Conservation (phyloP, 345 rosid species). For the Brassica incana region DNA sequence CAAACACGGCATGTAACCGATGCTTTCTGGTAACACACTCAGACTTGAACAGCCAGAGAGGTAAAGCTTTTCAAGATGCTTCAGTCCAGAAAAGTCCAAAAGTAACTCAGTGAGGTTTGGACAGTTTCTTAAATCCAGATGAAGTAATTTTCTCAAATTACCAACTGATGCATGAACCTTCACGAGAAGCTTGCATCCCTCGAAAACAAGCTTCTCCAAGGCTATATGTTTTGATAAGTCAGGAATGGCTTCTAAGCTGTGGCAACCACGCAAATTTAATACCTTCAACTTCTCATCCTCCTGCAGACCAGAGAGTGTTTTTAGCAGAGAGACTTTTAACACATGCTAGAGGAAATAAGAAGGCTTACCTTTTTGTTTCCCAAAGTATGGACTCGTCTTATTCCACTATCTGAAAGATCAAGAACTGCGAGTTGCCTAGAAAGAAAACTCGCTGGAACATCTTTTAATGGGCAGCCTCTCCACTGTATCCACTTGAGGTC, state of each 20-base stretch:
- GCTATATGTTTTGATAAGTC: slow-evolving; percentile 35
- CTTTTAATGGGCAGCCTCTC: slow-evolving; percentile 56
- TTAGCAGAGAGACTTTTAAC: slow-evolving; percentile 1
- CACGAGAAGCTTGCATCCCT: slow-evolving; percentile 29
- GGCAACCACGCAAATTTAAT: slow-evolving; percentile 30
- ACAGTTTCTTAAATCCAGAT: slow-evolving; percentile 30
- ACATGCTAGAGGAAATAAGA: background rate
- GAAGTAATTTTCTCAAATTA: slow-evolving; percentile 14
- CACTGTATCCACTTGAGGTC: slow-evolving; percentile 70
- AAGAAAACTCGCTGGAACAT: slow-evolving; percentile 47
- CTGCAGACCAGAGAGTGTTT: slow-evolving; percentile 21
- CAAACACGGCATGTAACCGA: slow-evolving; percentile 29
- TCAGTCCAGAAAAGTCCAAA: slow-evolving; percentile 37
- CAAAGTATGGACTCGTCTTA: slow-evolving; percentile 11
- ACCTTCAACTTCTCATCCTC: slow-evolving; percentile 29
- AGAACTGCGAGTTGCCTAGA: slow-evolving; percentile 55
- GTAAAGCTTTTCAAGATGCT: slow-evolving; percentile 30
- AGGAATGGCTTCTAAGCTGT: slow-evolving; percentile 36
- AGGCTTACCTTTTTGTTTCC: background rate
- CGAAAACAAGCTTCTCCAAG: slow-evolving; percentile 35
- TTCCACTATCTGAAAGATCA: slow-evolving; percentile 64
- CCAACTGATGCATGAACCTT: slow-evolving; percentile 33
- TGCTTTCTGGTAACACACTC: slow-evolving; percentile 28
- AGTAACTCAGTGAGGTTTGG: slow-evolving; percentile 32
- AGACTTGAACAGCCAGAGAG: slow-evolving; percentile 40